These are phyloP conservation scores for Sphaerulina vaccinii DNA, from an alignment of 2,329 filamentous ascomycete genomes.

Conservation along the genomic window DNA sequence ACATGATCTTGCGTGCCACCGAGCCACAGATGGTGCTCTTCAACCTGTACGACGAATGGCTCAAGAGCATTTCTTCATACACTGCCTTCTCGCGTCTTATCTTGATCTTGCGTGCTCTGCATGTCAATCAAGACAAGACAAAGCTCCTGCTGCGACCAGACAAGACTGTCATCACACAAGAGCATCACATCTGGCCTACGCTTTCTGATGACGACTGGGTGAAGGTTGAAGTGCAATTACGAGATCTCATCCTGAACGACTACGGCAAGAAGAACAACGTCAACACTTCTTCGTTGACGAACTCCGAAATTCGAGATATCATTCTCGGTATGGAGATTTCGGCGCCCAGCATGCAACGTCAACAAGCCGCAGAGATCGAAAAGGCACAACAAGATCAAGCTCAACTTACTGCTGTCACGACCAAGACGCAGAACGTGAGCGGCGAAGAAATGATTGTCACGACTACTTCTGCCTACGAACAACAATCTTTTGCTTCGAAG, in stretches of 20 bases:
- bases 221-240: constrained; percentile 95
- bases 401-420: constrained; percentile 94
- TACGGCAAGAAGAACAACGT: constrained; percentile 99
- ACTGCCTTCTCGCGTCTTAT: constrained; percentile 96
- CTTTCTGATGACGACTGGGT: constrained; percentile 97
- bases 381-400: constrained; percentile 97
- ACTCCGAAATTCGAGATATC: constrained; percentile 94
- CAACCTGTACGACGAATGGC: constrained; percentile 98
- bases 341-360: constrained; percentile 94
- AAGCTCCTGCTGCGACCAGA: constrained; percentile 93
- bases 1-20: constrained; percentile 97
- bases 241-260: constrained; percentile 94
- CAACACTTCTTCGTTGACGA: constrained; percentile 94
- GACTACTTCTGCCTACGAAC: constrained; percentile 96
- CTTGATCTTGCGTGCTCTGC: constrained; percentile 86
- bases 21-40: constrained; percentile 99
- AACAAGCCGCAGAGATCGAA: constrained; percentile 97
- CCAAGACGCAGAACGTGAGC: constrained; percentile 95
- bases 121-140: constrained; percentile 98
- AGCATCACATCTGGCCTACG: constrained; percentile 98
- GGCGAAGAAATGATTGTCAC: constrained; percentile 98
- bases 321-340: constrained; percentile 99
- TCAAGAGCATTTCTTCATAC: constrained; percentile 97
- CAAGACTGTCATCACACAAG: constrained; percentile 96
- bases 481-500: constrained; percentile 96